These are phyloP conservation scores for Starmerella khaoyaiensis DNA, from an alignment of 805 yeast species.

Conservation along the genomic window DNA sequence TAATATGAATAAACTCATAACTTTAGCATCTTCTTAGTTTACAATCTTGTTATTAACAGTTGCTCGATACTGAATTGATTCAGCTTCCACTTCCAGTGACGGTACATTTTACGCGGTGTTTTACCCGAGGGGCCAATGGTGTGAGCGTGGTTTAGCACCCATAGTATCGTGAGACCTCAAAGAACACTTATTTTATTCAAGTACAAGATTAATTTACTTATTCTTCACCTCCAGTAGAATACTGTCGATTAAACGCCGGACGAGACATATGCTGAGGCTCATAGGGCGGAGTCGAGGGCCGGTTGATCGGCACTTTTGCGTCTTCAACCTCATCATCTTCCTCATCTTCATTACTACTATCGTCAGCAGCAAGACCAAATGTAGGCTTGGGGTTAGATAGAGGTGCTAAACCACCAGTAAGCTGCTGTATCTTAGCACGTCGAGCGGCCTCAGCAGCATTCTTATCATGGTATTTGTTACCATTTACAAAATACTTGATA, in stretches of 20 bases:
- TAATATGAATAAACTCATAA: too few relatives aligned
- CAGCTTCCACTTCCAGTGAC: too few relatives aligned
- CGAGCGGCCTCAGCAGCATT: slow-evolving; percentile 20
- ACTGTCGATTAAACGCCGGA: slow-evolving; percentile 17
- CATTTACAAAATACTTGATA: slow-evolving; percentile 24
- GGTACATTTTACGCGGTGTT: too few relatives aligned
- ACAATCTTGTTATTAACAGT: too few relatives aligned
- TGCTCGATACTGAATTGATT: too few relatives aligned
- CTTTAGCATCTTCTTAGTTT: too few relatives aligned
- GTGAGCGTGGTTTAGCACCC: too few relatives aligned
- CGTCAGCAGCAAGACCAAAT: slow-evolving; percentile 15
- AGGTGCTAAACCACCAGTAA: slow-evolving; percentile 22
- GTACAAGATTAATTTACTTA: too few relatives aligned
- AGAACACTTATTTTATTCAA: too few relatives aligned
- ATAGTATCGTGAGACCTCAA: too few relatives aligned
- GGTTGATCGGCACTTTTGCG: slow-evolving; percentile 2
- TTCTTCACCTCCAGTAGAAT: slow-evolving; percentile 13
- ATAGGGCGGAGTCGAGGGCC: slow-evolving; percentile 17
- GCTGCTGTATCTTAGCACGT: slow-evolving; percentile 16
- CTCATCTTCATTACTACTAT: slow-evolving; percentile 12
- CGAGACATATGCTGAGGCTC: slow-evolving; percentile 14
- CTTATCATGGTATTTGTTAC: slow-evolving; percentile 23
- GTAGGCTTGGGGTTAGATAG: slow-evolving; percentile 14
- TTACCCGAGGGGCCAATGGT: too few relatives aligned
- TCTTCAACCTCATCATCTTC: slow-evolving; percentile 12